A percentile compares a stretch with the other conserved stretches of the same genome.
These are phyloP conservation scores for Coemansia sp. DNA, from an alignment of 192 early-diverging fungal species.

Conservation along the genomic window DNA sequence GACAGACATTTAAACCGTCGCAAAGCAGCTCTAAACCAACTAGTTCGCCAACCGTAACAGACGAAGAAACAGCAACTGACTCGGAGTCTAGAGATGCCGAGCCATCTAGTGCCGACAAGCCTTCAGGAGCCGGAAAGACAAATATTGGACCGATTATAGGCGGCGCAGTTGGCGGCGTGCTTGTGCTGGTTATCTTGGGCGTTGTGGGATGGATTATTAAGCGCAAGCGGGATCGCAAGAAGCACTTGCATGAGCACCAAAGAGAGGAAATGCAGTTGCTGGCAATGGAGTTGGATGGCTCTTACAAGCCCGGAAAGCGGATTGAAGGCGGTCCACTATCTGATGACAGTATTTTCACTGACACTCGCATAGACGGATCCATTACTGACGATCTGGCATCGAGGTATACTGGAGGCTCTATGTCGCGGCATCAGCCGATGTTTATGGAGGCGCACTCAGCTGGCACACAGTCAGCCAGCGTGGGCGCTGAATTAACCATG, in stretches of 20 bases:
- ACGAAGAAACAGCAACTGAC: not conserved
- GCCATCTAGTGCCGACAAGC: not conserved
- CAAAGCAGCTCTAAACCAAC: not conserved
- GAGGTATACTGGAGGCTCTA: slow-evolving; percentile 34
- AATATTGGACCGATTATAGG: slow-evolving; percentile 35
- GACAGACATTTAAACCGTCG: slow-evolving; percentile 10
- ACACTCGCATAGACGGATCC: slow-evolving; percentile 19
- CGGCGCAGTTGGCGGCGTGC: slow-evolving; percentile 26
- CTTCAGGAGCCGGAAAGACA: slow-evolving; percentile 3
- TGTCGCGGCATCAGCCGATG: slow-evolving; percentile 25
- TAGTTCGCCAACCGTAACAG: too few relatives aligned
- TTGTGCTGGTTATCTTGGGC: slow-evolving; percentile 20
- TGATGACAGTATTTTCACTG: slow-evolving; percentile 20
- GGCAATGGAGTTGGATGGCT: slow-evolving; percentile 45
- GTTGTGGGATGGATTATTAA: slow-evolving; percentile 26
- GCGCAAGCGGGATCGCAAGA: slow-evolving; percentile 39
- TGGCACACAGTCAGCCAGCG: slow-evolving; percentile 10
- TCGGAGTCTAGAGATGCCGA: not conserved
- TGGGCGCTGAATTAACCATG: slow-evolving; percentile 43
- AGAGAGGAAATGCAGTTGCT: slow-evolving; percentile 48
- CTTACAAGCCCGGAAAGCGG: slow-evolving; percentile 31
- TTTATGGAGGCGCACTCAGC: slow-evolving; percentile 19
- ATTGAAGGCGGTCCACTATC: slow-evolving; percentile 13
- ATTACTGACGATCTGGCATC: slow-evolving; percentile 45
- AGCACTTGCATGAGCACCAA: slow-evolving; percentile 40